Evolutionary conservation across 257 asterid species (phyloP).

Genomic region (Buddleja alternifolia): DNA sequence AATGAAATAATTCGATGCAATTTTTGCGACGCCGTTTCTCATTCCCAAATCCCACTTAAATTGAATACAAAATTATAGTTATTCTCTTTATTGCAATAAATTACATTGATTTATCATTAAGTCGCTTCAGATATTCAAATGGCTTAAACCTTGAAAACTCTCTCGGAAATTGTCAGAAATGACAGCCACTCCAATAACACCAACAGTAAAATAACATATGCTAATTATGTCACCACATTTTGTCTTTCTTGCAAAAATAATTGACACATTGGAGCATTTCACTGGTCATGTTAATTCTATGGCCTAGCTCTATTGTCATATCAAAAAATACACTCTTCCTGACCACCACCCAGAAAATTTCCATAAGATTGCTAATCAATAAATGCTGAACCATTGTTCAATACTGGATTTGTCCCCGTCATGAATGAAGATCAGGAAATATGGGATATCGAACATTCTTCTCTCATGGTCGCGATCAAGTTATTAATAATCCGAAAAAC

Average conservation of each 20-base stretch:
- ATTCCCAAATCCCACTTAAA: slow-evolving; percentile 7
- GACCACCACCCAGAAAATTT: not conserved
- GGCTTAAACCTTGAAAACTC: not conserved
- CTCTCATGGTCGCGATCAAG: slow-evolving; percentile 10
- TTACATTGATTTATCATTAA: too few relatives aligned
- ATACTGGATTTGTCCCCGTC: not conserved
- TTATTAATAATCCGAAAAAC: not conserved
- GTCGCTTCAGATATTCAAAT: not conserved
- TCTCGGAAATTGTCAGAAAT: not conserved
- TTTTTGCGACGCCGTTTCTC: not conserved
- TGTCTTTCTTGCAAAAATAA: slow-evolving; percentile 3
- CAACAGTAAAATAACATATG: not conserved
- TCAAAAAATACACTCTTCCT: not conserved
- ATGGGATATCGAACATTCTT: not conserved
- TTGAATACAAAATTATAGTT: not conserved
- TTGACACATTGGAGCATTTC: slow-evolving; percentile 6
- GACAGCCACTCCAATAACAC: not conserved
- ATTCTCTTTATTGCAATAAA: not conserved
- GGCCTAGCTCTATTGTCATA: not conserved
- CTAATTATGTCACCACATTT: not conserved
- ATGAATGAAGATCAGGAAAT: not conserved
- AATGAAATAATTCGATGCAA: not conserved
- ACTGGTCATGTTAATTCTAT: not conserved
- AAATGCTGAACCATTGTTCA: not conserved
- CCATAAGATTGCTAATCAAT: not conserved